Evolutionary conservation across 192 early-diverging fungal species (phyloP).

Genomic region (Mortierella claussenii): DNA sequence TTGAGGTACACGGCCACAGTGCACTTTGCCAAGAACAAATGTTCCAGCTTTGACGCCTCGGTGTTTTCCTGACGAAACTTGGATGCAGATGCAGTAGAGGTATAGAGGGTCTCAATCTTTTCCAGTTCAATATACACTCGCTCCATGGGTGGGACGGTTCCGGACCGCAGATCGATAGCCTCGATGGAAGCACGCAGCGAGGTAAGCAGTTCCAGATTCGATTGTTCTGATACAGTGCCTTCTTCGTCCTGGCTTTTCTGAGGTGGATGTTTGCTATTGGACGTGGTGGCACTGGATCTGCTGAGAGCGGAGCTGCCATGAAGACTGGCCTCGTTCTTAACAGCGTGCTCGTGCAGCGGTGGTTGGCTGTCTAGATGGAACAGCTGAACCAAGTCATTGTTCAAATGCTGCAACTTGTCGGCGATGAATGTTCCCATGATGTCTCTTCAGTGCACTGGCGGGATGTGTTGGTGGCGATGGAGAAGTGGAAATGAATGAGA

Average conservation of each 20-base stretch:
- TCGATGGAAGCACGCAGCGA: conserved; percentile 19
- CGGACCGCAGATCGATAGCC: conserved; percentile 26
- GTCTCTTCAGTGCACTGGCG: too few relatives aligned
- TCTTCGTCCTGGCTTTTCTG: background rate
- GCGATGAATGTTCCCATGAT: conserved; percentile 51
- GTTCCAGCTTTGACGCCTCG: conserved; percentile 34
- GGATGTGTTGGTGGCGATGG: too few relatives aligned
- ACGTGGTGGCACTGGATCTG: background rate
- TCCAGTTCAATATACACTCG: conserved; percentile 27
- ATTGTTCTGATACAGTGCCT: background rate
- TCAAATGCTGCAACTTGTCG: conserved; percentile 35
- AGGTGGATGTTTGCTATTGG: background rate
- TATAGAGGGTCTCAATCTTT: conserved; percentile 13
- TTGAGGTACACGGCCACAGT: conserved; percentile 66
- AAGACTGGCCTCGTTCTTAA: background rate
- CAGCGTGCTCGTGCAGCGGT: conserved; percentile 1
- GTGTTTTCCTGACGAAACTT: background rate
- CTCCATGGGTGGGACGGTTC: conserved; percentile 30
- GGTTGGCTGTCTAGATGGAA: conserved; percentile 46
- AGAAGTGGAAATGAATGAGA: background rate
- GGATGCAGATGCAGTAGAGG: background rate
- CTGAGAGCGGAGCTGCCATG: background rate
- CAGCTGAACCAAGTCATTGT: conserved; percentile 46
- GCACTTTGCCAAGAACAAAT: conserved; percentile 64
- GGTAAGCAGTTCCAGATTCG: background rate